phyloP scores from a whole-genome alignment of 148 eudicot species.

The Heliosperma pusillum region DNA sequence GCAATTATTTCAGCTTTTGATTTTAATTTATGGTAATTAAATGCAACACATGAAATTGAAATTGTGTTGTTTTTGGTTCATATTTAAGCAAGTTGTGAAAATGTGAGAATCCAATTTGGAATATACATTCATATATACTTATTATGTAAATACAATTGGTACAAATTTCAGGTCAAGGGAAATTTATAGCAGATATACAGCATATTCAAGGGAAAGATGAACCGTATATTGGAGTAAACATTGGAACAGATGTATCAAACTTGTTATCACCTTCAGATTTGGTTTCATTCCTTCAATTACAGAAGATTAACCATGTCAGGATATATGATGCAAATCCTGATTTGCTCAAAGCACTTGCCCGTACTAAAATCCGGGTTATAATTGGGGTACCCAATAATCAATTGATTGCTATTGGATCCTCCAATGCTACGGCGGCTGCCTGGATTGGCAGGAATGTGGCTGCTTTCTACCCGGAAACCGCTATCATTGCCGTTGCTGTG shows the following conservation, averaged over 20 bases:
- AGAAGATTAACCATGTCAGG: conserved; percentile 72
- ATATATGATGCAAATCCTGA: conserved; percentile 65
- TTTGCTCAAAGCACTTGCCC: conserved; percentile 63
- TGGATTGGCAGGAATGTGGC: conserved; percentile 74
- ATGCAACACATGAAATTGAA: background rate
- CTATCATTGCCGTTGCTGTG: conserved; percentile 69
- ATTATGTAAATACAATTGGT: too few relatives aligned
- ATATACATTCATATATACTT: too few relatives aligned
- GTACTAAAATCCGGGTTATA: conserved; percentile 73
- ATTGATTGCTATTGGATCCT: conserved; percentile 73
- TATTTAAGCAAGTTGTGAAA: too few relatives aligned
- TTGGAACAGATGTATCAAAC: conserved; percentile 73
- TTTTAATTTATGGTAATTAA: background rate
- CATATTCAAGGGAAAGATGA: conserved; percentile 38
- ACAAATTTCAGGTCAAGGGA: conserved; percentile 29
- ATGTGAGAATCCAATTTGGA: too few relatives aligned
- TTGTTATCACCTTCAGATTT: conserved; percentile 53
- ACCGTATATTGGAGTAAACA: conserved; percentile 76
- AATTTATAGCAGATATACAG: conserved; percentile 43
- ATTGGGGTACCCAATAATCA: conserved; percentile 86
- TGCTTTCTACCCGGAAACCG: conserved; percentile 63
- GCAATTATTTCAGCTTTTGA: too few relatives aligned
- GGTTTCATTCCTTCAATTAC: conserved; percentile 57
- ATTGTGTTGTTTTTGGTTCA: conserved; percentile 1
- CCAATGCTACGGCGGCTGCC: conserved; percentile 74